Conservation (phyloP, 805 yeast species). For the Candida sonorensis region DNA sequence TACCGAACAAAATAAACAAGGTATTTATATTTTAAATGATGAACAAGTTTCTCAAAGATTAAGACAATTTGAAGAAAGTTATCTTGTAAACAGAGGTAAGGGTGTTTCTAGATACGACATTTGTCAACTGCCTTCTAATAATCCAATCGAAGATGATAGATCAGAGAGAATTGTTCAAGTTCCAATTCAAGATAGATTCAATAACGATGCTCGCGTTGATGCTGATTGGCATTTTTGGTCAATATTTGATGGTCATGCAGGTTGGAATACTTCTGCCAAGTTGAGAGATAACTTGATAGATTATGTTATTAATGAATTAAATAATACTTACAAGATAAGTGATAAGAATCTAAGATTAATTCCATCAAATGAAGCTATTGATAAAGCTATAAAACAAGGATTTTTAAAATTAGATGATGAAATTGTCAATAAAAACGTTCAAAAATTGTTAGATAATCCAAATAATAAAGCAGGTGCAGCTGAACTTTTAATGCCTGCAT, state of each 20-base stretch:
- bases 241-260: constrained; percentile 94
- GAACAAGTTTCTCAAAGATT: constrained; percentile 66
- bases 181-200: constrained; percentile 56
- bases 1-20: constrained; percentile 38
- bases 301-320: constrained; percentile 70
- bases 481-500: constrained; percentile 80
- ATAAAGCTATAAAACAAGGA: constrained; percentile 73
- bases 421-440: constrained; percentile 70
- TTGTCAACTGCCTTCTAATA: constrained; percentile 83
- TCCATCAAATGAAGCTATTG: constrained; percentile 67
- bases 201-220: constrained; percentile 36
- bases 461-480: constrained; percentile 59
- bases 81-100: constrained; percentile 70
- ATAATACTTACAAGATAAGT: constrained; percentile 53
- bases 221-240: constrained; percentile 94
- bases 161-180: constrained; percentile 75
- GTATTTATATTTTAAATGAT: constrained; percentile 51
- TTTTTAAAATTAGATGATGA: constrained; percentile 81
- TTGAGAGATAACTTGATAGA: constrained; percentile 73
- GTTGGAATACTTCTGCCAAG: constrained; percentile 88
- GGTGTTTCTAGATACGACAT: constrained; percentile 88
- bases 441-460: constrained; percentile 60
- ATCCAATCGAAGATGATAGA: constrained; percentile 92
- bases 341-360: constrained; percentile 45
- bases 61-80: constrained; percentile 73